Evolutionary conservation across 495 filamentous ascomycete genomes (phyloP), one percentile per base, ranked within the genome.

Genomic region (Aspergillus homomorphus): DNA sequence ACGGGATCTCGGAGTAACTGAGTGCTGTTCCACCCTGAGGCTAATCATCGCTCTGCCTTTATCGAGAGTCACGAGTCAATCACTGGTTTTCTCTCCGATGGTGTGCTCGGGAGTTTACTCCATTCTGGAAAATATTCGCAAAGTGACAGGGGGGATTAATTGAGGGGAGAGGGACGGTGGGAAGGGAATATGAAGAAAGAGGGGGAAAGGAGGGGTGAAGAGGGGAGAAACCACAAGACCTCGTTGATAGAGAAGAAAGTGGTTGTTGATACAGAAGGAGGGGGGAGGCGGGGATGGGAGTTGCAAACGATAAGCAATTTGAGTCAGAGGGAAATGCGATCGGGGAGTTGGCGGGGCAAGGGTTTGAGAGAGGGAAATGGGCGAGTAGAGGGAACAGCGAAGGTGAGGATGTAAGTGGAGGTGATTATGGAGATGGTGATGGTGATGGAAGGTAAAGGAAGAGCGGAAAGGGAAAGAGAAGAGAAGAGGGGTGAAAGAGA

Each of bases 1-100:
- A 71, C 67, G 71, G 68, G 72, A 66, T 75, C 64, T 75, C 68
- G 72, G 70, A 66, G 71, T 74, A 68, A 75, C 70, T 77, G 69
- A 74, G 70, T 75, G 71, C 67, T 76, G 69, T 75, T 76, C 72
- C 72, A 74, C 74, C 71, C 71, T 72, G 70, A 75, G 70, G 74
- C 75, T 79, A 73, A 75, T 77, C 76, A 79, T 79, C 72, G 72
- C 76, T 79, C 76, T 77, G 73, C 70, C 68, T 77, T 71, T 71
- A 65, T 72, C 66, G 57, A 57, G 44, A 61, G 44, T 58, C 33
- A 66, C 63, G 57, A 57, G 71, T 75, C 69, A 74, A 74, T 61
- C 58, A 56, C 42, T 43, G 51, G n/a, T 20, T 22, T 62, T 61
- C 45, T 24, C 44, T 54, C 10, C 51, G 30, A 54, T 59, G 53